These are phyloP conservation scores for Gossypium mustelinum DNA, from an alignment of 345 rosid species.

Conservation along the genomic window DNA sequence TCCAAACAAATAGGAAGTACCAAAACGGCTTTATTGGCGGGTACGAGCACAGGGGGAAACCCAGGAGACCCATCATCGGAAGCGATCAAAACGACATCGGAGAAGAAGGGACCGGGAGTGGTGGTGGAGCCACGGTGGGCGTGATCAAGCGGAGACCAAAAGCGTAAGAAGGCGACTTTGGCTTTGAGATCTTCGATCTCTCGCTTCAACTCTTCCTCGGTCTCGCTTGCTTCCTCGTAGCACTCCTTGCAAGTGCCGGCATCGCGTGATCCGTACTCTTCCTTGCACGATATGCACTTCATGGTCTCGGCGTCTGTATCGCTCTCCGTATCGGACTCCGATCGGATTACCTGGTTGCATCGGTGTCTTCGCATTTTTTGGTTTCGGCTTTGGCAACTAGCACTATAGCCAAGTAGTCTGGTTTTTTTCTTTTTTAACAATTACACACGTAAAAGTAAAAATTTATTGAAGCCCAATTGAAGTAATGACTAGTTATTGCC, in stretches of 20 bases:
- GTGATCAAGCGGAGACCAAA: conserved; percentile 46
- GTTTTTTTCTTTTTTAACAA: no score
- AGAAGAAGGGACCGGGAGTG: conserved; percentile 28
- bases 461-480: no score
- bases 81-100: conserved; percentile 66
- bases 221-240: conserved; percentile 3
- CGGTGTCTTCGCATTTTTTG: conserved; percentile 6
- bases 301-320: conserved; percentile 35
- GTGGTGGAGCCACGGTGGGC: conserved; percentile 15
- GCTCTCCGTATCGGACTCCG: conserved; percentile 17
- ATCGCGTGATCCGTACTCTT: conserved; percentile 37
- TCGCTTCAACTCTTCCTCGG: conserved; percentile 2
- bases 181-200: conserved; percentile 23
- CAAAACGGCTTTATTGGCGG: conserved; percentile 70
- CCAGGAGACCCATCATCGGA: conserved; percentile 31
- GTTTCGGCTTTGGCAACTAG: background rate
- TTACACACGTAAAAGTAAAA: no score
- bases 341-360: background rate
- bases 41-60: conserved; percentile 44
- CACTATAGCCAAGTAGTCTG: background rate
- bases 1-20: conserved; percentile 21
- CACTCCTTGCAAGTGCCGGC: conserved; percentile 19
- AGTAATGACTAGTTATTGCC: no score
- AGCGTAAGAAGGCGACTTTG: conserved; percentile 55
- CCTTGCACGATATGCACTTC: conserved; percentile 65